Evolutionary conservation across 805 yeast genomes (phyloP), one percentile per base, ranked within the genome.

Genomic region (Kodamaea restingae): DNA sequence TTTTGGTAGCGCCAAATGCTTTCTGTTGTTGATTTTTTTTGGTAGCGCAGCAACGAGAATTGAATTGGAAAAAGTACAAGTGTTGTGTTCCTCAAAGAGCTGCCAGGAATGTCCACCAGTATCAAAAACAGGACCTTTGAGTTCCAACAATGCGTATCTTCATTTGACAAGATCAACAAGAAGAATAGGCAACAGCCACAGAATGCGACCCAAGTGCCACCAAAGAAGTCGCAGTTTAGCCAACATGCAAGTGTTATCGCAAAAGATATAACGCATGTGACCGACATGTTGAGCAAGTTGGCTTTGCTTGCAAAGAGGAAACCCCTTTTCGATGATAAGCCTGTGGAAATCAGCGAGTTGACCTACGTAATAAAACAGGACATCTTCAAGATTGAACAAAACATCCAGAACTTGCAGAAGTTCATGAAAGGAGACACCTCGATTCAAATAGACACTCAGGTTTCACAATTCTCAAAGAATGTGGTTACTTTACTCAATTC

Each of bases 291-390:
- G 40, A 79, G 84, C 27, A 81, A 88, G 52, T 70, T 93, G 39
- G 96, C 98, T 2, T 68, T 73, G 48, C 63, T 93, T 47, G 97
- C 98, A 3, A 88, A 84, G 59, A 72, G 88, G 50, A 90, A 88
- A 57, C 95, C 96, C 14, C 63, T 91, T 56, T 87, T 93, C 49
- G 96, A 90, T 55, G 98, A 93, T 61, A 81, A 84, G 49, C 97
- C 98, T 1, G 81, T 87, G 11, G 98, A 93, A 56, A 87, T 93
- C 46, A 86, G 90, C 15, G 96, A 93, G 59, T 69, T 93, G 47
- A 90, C 98, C 0, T 85, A 81, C 49, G 82, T 88, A 30, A 81
- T 84, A 44, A 85, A 84, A 47, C 97, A 93, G 59, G 95, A 85
- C 53, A 80, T 93, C 36, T 81, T 88, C 55, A 78, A 79, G 48